A percentile compares a stretch with the other conserved stretches of the same genome.
These are phyloP conservation scores for Wickerhamiella shivajii DNA, from an alignment of 805 yeast species.

Conservation along the genomic window DNA sequence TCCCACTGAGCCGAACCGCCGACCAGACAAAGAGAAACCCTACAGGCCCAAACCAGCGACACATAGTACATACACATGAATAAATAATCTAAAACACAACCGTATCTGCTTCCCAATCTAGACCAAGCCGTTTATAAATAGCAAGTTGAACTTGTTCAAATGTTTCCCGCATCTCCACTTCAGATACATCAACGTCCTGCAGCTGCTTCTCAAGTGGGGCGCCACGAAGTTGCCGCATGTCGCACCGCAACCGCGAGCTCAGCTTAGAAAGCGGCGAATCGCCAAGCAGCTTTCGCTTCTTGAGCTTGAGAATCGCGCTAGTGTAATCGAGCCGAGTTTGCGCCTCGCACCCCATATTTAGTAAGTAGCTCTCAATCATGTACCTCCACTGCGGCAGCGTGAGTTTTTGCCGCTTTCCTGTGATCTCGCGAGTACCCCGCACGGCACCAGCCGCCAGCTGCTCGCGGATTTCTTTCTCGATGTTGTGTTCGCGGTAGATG, in stretches of 20 bases:
- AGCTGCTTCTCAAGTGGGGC: slow-evolving; percentile 11
- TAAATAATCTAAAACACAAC: background rate
- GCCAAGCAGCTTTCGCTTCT: slow-evolving; percentile 11
- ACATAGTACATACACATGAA: background rate
- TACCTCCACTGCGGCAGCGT: slow-evolving; percentile 56
- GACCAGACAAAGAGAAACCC: too few species aligned
- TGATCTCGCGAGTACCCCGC: slow-evolving; percentile 30
- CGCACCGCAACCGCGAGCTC: slow-evolving; percentile 22
- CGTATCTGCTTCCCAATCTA: slow-evolving; percentile 36
- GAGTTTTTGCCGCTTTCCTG: slow-evolving; percentile 17
- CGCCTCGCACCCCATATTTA: slow-evolving; percentile 53
- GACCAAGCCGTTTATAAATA: slow-evolving; percentile 43
- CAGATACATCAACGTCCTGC: slow-evolving; percentile 3
- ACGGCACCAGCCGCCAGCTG: slow-evolving; percentile 53
- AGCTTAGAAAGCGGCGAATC: slow-evolving; percentile 9
- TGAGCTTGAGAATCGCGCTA: slow-evolving; percentile 26
- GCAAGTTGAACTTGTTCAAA: slow-evolving; percentile 38
- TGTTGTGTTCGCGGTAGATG: slow-evolving; percentile 48
- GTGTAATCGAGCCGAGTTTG: slow-evolving; percentile 57
- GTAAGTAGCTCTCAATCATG: slow-evolving; percentile 51
- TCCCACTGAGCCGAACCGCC: too few species aligned
- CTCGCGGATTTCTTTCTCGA: slow-evolving; percentile 37
- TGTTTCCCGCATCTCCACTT: slow-evolving; percentile 27
- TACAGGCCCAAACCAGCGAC: too few species aligned
- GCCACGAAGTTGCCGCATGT: slow-evolving; percentile 22